A percentile compares a stretch with the other conserved stretches of the same genome.
phyloP scores from a whole-genome alignment of 352 stramenopile genomes.

The Phytophthora kernoviae region DNA sequence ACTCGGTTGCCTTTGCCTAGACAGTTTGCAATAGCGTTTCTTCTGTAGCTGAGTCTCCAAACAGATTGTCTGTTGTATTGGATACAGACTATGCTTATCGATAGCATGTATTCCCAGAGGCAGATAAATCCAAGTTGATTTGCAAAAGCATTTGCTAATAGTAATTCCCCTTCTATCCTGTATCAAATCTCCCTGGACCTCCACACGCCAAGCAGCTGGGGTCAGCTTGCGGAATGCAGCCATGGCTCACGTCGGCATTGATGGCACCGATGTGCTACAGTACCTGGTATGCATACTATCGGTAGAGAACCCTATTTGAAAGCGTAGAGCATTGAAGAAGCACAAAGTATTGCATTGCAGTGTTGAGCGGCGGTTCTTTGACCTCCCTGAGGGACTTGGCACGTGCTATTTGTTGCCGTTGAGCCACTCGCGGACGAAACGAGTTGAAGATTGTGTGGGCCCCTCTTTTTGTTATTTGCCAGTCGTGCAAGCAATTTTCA shows the following conservation, averaged over 20 bases:
- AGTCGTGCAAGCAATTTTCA: no score
- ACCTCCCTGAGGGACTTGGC: no score
- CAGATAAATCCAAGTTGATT: slow-evolving; percentile 15
- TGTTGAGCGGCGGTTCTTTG: no score
- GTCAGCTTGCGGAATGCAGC: slow-evolving; percentile 1
- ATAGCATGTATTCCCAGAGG: not conserved
- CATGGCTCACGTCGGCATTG: not conserved
- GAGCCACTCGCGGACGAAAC: slow-evolving; percentile 1
- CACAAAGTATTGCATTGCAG: no score
- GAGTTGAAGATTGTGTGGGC: slow-evolving; percentile 20
- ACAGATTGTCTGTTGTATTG: not conserved
- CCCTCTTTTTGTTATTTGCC: not conserved
- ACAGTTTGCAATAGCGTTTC: not conserved
- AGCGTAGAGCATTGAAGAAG: no score
- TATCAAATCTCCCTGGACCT: slow-evolving; percentile 9
- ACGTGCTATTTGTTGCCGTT: not conserved
- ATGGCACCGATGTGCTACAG: no score
- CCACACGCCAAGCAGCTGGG: slow-evolving; percentile 18
- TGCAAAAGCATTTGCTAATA: slow-evolving; percentile 1
- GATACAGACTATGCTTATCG: not conserved
- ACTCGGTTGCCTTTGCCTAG: not conserved
- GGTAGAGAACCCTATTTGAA: no score
- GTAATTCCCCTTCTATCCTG: slow-evolving; percentile 5
- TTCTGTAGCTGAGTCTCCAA: not conserved
- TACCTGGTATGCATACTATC: no score